Conservation (phyloP, 306 rosid genomes). For the Acacia crassicarpa region DNA sequence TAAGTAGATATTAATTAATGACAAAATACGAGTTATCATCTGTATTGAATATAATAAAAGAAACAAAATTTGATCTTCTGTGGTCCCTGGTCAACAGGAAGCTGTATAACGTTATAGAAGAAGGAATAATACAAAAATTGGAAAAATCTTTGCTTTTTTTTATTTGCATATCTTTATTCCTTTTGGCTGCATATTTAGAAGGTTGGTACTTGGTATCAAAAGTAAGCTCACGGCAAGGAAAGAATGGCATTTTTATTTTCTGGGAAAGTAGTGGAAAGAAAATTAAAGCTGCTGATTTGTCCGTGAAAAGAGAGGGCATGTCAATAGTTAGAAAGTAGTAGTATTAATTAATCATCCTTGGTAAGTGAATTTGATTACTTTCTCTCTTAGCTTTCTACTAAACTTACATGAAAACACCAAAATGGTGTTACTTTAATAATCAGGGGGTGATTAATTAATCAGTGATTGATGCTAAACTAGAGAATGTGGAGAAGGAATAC, state of each 20-base stretch:
- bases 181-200: neutral
- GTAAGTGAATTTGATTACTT: neutral
- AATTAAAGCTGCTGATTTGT: neutral
- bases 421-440: neutral
- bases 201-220: neutral
- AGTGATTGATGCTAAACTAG: neutral
- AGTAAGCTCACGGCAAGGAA: neutral
- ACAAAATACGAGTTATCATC: neutral
- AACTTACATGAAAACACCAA: neutral
- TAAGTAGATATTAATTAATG: neutral
- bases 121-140: neutral
- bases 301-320: neutral
- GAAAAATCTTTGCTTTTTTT: no score
- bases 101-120: neutral
- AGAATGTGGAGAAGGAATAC: neutral
- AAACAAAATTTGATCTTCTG: no score
- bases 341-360: neutral
- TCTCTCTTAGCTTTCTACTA: neutral
- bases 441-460: neutral
- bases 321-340: neutral
- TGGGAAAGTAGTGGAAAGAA: neutral
- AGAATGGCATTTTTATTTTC: neutral
- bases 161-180: neutral
- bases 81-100: neutral
- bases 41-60: no score